phyloP scores from a whole-genome alignment of 768 basidiomycete genomes.

The Fomitopsis pulvina region DNA sequence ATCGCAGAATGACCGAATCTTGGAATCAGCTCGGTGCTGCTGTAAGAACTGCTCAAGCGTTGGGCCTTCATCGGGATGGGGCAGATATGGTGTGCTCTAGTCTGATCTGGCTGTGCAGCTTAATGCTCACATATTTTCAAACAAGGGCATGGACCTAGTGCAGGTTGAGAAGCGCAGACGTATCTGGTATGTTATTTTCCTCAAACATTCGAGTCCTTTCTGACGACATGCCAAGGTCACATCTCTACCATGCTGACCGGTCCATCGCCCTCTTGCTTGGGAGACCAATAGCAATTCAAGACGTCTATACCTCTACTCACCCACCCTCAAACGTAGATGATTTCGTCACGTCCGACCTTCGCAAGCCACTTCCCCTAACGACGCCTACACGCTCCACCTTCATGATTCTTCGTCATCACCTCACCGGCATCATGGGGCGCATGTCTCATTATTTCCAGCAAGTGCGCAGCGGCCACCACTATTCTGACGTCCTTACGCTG shows the following conservation, averaged over 20 bases:
- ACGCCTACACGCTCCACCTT: slow-evolving; percentile 83
- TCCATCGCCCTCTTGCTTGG: slow-evolving; percentile 90
- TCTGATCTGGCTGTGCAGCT: neutral
- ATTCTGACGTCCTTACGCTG: slow-evolving; percentile 72
- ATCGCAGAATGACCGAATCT: slow-evolving; percentile 87
- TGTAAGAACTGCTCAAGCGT: slow-evolving; percentile 87
- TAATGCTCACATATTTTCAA: neutral
- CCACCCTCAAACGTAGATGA: slow-evolving; percentile 71
- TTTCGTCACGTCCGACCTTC: slow-evolving; percentile 39
- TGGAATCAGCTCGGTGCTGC: slow-evolving; percentile 95
- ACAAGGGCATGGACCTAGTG: slow-evolving; percentile 62
- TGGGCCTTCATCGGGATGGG: slow-evolving; percentile 89
- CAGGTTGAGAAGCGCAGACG: slow-evolving; percentile 85
- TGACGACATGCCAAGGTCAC: slow-evolving; percentile 47
- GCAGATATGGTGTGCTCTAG: slow-evolving; percentile 55
- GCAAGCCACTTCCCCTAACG: slow-evolving; percentile 51
- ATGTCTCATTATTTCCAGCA: slow-evolving; percentile 94
- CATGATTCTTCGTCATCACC: slow-evolving; percentile 76
- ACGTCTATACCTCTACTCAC: slow-evolving; percentile 80
- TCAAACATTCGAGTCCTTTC: neutral
- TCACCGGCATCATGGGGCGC: slow-evolving; percentile 80
- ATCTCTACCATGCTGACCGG: slow-evolving; percentile 90
- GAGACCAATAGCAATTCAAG: slow-evolving; percentile 83
- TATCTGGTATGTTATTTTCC: slow-evolving; percentile 58
- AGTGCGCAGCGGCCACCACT: slow-evolving; percentile 69